Conservation (phyloP, 2,329 filamentous ascomycete genomes). For the Pseudocercospora eumusae region DNA sequence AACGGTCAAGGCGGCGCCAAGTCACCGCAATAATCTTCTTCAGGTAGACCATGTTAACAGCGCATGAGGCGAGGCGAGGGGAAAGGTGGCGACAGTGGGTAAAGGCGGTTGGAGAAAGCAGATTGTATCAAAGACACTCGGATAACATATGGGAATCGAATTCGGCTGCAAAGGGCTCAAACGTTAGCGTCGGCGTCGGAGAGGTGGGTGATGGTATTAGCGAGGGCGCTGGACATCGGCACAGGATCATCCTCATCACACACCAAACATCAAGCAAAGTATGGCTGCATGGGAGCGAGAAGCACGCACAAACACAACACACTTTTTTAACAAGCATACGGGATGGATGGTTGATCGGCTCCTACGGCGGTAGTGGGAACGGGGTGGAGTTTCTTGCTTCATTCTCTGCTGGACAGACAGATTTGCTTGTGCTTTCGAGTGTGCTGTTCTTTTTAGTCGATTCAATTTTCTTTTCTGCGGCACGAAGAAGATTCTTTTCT, state of each 20-base stretch:
- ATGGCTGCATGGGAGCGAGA: constrained; percentile 17
- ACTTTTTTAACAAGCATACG: constrained; percentile 8
- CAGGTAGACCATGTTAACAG: neutral
- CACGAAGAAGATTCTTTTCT: neutral
- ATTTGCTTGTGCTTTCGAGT: constrained; percentile 8
- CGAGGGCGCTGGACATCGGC: constrained; percentile 27
- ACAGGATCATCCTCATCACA: constrained; percentile 26
- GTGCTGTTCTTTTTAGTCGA: constrained; percentile 1
- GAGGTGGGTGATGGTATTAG: constrained; percentile 31
- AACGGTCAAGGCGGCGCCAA: constrained; percentile 42
- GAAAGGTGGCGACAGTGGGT: constrained; percentile 5
- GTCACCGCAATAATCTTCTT: constrained; percentile 36
- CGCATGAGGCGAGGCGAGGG: neutral
- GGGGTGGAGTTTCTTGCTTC: constrained; percentile 12
- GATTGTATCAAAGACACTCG: constrained; percentile 30
- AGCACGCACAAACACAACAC: neutral
- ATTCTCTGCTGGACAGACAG: constrained; percentile 16
- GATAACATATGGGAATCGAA: constrained; percentile 34
- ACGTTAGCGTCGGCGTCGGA: constrained; percentile 32
- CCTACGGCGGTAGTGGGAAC: neutral
- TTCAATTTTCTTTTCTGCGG: neutral
- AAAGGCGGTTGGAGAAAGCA: constrained; percentile 12
- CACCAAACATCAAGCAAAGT: constrained; percentile 11
- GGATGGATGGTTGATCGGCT: constrained; percentile 4
- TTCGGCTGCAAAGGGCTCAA: constrained; percentile 29